Percentiles rank a stretch among this genome's conserved stretches.
These are phyloP conservation scores for Thamnidium elegans DNA, from an alignment of 192 early-diverging fungal species.

Conservation along the genomic window DNA sequence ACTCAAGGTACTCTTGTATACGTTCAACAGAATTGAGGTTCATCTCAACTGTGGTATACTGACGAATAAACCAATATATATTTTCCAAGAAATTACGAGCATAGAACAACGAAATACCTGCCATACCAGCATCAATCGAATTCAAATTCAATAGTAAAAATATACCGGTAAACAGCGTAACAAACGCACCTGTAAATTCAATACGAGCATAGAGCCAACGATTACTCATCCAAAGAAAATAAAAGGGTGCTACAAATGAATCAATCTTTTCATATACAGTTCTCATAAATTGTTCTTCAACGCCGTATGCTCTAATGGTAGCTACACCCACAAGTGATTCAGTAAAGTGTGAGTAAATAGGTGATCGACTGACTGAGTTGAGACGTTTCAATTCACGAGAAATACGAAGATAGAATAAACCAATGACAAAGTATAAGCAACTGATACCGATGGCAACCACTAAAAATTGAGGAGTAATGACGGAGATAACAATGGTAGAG, in stretches of 20 bases:
- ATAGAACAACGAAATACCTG: conserved; percentile 82
- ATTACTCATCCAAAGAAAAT: conserved; percentile 73
- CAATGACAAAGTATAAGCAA: conserved; percentile 58
- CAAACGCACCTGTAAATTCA: conserved; percentile 63
- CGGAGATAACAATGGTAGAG: conserved; percentile 36
- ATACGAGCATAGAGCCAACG: conserved; percentile 67
- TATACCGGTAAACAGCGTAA: conserved; percentile 65
- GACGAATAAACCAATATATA: conserved; percentile 52
- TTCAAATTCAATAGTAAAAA: conserved; percentile 52
- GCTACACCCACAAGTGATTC: conserved; percentile 77
- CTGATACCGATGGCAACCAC: conserved; percentile 37
- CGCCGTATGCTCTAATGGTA: conserved; percentile 81
- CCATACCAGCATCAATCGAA: conserved; percentile 68
- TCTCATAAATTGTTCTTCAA: conserved; percentile 59
- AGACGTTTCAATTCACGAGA: conserved; percentile 91
- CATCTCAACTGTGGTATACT: conserved; percentile 79
- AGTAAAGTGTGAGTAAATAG: conserved; percentile 77
- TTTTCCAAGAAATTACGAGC: conserved; percentile 76
- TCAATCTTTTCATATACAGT: conserved; percentile 59
- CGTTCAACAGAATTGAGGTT: conserved; percentile 85
- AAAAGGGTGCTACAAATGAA: conserved; percentile 65
- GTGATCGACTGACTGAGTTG: conserved; percentile 70
- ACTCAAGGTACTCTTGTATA: conserved; percentile 71
- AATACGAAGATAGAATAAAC: conserved; percentile 62
- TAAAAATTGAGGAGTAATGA: conserved; percentile 39